Evolutionary conservation across 2,329 filamentous ascomycete genomes (phyloP).

Genomic region (Aspergillus sp.): DNA sequence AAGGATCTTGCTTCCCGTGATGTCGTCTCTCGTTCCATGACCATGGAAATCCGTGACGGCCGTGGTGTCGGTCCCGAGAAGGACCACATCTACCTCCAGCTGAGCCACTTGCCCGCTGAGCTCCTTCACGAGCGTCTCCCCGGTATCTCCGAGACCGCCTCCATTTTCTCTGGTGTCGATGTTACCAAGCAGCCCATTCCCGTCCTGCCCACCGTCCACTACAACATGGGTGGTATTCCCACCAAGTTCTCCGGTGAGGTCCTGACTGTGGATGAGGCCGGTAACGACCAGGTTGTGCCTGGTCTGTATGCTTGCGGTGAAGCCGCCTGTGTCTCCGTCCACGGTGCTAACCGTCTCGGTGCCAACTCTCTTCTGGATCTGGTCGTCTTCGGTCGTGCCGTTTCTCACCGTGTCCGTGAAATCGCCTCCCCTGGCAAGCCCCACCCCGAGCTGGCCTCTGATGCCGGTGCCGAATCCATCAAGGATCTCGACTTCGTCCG

Average conservation of each 20-base stretch:
- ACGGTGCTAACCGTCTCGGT: slow-evolving; percentile 95
- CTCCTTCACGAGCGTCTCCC: slow-evolving; percentile 94
- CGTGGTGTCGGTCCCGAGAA: slow-evolving; percentile 95
- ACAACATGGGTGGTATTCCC: slow-evolving; percentile 99
- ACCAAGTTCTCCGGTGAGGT: slow-evolving; percentile 98
- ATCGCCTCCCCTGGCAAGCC: slow-evolving; percentile 82
- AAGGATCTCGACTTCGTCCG: slow-evolving; percentile 81
- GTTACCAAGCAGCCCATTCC: slow-evolving; percentile 96
- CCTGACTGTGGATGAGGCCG: slow-evolving; percentile 78
- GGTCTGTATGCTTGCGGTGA: slow-evolving; percentile 96
- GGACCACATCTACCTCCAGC: slow-evolving; percentile 97
- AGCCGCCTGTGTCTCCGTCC: slow-evolving; percentile 95
- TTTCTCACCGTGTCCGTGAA: slow-evolving; percentile 95
- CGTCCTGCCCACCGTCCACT: slow-evolving; percentile 94
- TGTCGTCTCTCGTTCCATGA: slow-evolving; percentile 97
- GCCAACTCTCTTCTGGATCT: slow-evolving; percentile 98
- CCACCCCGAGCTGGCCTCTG: slow-evolving; percentile 75
- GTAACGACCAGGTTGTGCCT: slow-evolving; percentile 89
- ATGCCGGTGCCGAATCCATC: slow-evolving; percentile 87
- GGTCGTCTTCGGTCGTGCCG: slow-evolving; percentile 95
- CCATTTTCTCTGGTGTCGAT: slow-evolving; percentile 95
- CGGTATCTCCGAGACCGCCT: slow-evolving; percentile 97
- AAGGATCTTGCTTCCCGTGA: slow-evolving; percentile 97
- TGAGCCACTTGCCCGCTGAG: slow-evolving; percentile 90
- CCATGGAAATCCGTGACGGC: slow-evolving; percentile 94